Conservation (phyloP, 176 grass and related monocot genomes). For the Zoysia pacifica region DNA sequence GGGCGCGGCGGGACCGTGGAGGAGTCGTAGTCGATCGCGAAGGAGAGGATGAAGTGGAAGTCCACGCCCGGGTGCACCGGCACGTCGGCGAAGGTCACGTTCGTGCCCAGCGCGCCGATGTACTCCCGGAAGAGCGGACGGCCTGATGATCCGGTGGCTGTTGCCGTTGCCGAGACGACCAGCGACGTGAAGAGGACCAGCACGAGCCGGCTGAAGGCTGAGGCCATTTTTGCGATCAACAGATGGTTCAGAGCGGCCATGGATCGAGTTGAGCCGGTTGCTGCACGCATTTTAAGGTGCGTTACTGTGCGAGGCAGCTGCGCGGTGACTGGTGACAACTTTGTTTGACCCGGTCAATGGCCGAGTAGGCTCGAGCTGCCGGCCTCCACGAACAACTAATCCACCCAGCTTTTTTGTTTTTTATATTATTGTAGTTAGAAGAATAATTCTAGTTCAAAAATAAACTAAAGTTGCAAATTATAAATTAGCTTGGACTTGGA, state of each 20-base stretch:
- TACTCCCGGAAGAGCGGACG: constrained; percentile 51
- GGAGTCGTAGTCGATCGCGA: constrained; percentile 54
- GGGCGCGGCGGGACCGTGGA: background rate
- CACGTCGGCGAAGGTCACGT: constrained; percentile 51
- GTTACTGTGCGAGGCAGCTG: background rate
- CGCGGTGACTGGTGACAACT: background rate
- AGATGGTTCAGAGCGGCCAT: constrained; percentile 6
- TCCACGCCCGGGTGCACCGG: constrained; percentile 47
- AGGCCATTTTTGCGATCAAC: background rate
- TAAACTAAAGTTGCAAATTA: too few relatives aligned
- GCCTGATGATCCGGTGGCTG: background rate
- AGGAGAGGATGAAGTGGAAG: constrained; percentile 66
- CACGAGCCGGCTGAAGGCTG: background rate
- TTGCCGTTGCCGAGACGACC: background rate
- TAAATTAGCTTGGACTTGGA: too few relatives aligned
- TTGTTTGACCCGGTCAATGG: background rate
- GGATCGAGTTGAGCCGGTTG: background rate
- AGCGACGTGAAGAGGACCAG: background rate
- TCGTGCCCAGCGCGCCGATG: constrained; percentile 36
- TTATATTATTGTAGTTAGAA: too few relatives aligned
- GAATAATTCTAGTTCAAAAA: too few relatives aligned
- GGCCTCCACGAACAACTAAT: background rate
- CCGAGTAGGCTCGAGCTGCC: background rate
- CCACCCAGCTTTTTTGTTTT: too few relatives aligned
- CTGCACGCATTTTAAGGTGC: constrained; percentile 4